Evolutionary conservation across 768 basidiomycete species (phyloP).

Genomic region (Termitomyces sp.): DNA sequence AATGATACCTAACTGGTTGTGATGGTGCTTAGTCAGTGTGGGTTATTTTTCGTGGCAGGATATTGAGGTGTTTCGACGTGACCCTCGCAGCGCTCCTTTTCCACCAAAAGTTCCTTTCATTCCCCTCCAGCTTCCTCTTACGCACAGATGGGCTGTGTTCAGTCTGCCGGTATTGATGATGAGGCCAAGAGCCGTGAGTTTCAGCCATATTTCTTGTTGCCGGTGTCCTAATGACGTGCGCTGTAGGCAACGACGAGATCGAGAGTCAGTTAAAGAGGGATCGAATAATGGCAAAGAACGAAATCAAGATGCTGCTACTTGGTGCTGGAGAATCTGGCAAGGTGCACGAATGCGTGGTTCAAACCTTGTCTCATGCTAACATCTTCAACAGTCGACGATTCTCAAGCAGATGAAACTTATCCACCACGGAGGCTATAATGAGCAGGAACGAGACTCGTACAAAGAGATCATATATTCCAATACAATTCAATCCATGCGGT

Average conservation of each 20-base stretch:
- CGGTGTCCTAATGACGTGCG: not conserved
- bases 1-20: too few species aligned
- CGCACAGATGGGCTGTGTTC: slow-evolving; percentile 62
- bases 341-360: slow-evolving; percentile 33
- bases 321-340: slow-evolving; percentile 98
- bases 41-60: not conserved
- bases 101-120: not conserved
- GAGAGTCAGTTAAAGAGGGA: slow-evolving; percentile 89
- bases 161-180: slow-evolving; percentile 65
- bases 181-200: slow-evolving; percentile 80
- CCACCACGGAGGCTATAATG: not conserved
- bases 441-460: slow-evolving; percentile 58
- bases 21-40: not conserved
- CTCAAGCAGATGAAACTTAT: slow-evolving; percentile 3
- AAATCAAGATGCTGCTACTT: slow-evolving; percentile 93
- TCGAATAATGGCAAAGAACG: slow-evolving; percentile 84
- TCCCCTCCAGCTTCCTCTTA: not conserved
- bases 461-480: slow-evolving; percentile 90
- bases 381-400: not conserved
- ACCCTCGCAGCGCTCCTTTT: not conserved
- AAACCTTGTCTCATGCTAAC: not conserved
- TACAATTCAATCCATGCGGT: slow-evolving; percentile 90
- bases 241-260: slow-evolving; percentile 84
- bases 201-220: not conserved
- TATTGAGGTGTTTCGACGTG: not conserved